These are phyloP conservation scores for Lanmaoa pseudosensibilis DNA, from an alignment of 768 basidiomycete species.

Conservation along the genomic window DNA sequence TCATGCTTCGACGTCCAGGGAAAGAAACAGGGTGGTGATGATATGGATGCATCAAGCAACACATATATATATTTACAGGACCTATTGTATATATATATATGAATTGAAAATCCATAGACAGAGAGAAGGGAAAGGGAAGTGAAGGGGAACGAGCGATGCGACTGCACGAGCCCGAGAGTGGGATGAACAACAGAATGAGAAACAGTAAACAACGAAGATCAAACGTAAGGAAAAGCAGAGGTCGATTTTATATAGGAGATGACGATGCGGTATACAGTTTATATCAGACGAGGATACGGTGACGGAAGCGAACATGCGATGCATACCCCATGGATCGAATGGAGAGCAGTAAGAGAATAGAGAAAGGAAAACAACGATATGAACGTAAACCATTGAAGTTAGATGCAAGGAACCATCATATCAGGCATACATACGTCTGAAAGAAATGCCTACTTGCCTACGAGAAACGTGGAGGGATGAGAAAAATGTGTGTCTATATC, in stretches of 20 bases:
- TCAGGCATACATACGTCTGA: constrained; percentile 26
- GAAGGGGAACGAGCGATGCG: neutral
- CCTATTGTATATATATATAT: constrained; percentile 23
- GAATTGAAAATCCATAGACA: constrained; percentile 9
- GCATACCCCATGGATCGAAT: constrained; percentile 13
- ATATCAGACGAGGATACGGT: constrained; percentile 14
- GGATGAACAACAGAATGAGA: neutral
- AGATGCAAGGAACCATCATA: constrained; percentile 26
- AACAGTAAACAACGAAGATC: neutral
- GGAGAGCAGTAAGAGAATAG: constrained; percentile 15
- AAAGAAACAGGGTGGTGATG: constrained; percentile 3
- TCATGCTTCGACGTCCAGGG: neutral
- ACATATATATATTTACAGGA: constrained; percentile 20
- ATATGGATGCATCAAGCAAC: constrained; percentile 30
- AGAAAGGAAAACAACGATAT: constrained; percentile 4
- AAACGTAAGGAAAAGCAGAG: constrained; percentile 3
- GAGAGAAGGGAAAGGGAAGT: neutral
- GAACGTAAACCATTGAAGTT: constrained; percentile 21
- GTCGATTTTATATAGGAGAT: constrained; percentile 15
- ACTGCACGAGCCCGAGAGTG: neutral
- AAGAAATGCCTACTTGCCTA: constrained; percentile 22
- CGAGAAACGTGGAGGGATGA: constrained; percentile 1
- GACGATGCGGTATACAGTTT: constrained; percentile 32
- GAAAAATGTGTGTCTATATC: constrained; percentile 46
- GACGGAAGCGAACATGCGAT: constrained; percentile 9